Evolutionary conservation across 768 basidiomycete species (phyloP).

Genomic region (Baorangia bicolor): DNA sequence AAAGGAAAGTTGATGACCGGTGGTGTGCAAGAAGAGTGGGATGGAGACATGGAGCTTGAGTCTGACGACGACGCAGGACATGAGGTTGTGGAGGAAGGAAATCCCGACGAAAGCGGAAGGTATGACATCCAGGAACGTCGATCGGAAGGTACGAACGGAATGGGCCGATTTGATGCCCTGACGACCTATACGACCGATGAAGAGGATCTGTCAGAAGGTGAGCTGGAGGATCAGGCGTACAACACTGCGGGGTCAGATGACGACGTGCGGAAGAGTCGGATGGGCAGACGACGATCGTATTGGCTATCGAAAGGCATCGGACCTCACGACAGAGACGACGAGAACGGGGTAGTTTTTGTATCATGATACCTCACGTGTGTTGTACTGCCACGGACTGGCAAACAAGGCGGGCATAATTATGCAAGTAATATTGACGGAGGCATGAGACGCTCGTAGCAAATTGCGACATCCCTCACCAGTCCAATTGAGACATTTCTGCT

Average conservation of each 20-base stretch:
- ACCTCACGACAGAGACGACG: slow-evolving; percentile 22
- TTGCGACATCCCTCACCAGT: slow-evolving; percentile 3
- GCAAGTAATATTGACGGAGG: not conserved
- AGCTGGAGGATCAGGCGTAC: slow-evolving; percentile 29
- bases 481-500: not conserved
- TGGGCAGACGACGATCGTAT: slow-evolving; percentile 42
- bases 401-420: slow-evolving; percentile 5
- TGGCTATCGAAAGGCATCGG: slow-evolving; percentile 58
- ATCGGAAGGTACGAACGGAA: slow-evolving; percentile 47
- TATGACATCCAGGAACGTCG: slow-evolving; percentile 51
- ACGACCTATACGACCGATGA: slow-evolving; percentile 54
- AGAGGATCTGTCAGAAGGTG: slow-evolving; percentile 33
- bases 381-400: not conserved
- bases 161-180: slow-evolving; percentile 33
- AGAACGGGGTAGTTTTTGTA: slow-evolving; percentile 1
- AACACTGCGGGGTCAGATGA: slow-evolving; percentile 25
- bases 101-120: slow-evolving; percentile 56
- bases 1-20: slow-evolving; percentile 13
- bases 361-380: not conserved
- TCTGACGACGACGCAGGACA: slow-evolving; percentile 21
- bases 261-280: slow-evolving; percentile 12
- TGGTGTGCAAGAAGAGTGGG: slow-evolving; percentile 40
- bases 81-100: slow-evolving; percentile 8
- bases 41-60: slow-evolving; percentile 36
- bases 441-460: not conserved